A percentile compares a stretch with the other conserved stretches of the same genome.
These are phyloP conservation scores for Fonsecaea erecta DNA, from an alignment of 2,329 filamentous ascomycete species.

Conservation along the genomic window DNA sequence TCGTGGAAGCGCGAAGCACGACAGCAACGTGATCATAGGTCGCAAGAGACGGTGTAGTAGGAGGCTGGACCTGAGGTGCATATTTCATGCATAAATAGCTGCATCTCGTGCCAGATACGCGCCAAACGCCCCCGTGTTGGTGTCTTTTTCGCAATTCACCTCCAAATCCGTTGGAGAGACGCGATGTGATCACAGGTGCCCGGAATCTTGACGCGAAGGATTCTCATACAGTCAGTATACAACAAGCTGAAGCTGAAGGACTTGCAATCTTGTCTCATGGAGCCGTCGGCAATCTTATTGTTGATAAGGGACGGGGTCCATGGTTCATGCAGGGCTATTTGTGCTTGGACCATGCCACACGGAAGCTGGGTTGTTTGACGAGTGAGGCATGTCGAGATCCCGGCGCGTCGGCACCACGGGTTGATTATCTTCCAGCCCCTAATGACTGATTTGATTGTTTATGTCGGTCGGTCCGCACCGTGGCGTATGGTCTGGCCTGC, in stretches of 20 bases:
- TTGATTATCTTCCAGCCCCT: neutral
- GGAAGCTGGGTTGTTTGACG: neutral
- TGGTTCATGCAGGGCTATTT: neutral
- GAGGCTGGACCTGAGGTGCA: slow-evolving; percentile 27
- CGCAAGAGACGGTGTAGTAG: slow-evolving; percentile 12
- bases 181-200: neutral
- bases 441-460: neutral
- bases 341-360: neutral
- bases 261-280: neutral
- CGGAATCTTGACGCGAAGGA: slow-evolving; percentile 5
- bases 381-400: neutral
- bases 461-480: neutral
- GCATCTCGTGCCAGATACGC: slow-evolving; percentile 29
- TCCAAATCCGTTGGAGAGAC: neutral
- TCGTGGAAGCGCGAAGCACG: slow-evolving; percentile 32
- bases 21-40: slow-evolving; percentile 28
- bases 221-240: neutral
- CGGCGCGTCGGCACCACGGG: neutral
- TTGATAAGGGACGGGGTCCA: neutral
- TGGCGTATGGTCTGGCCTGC: neutral
- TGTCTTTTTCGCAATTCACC: neutral
- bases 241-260: neutral
- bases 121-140: slow-evolving; percentile 15
- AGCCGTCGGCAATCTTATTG: neutral
- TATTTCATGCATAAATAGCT: slow-evolving; percentile 20